Conservation (phyloP, 2,329 filamentous ascomycete species). For the Exophiala sp. region DNA sequence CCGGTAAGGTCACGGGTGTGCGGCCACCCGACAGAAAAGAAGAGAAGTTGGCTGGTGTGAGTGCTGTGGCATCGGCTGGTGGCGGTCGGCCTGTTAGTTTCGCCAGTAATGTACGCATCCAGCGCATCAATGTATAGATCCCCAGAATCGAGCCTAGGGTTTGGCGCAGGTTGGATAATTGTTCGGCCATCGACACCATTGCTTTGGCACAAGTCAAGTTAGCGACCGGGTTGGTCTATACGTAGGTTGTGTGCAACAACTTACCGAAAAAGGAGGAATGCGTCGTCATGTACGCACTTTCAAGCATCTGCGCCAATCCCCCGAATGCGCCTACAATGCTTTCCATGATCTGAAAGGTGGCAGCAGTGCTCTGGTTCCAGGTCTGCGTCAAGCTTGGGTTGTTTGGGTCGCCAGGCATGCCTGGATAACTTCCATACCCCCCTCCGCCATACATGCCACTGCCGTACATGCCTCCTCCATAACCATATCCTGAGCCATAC, state of each 20-base stretch:
- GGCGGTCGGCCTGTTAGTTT: slow-evolving; percentile 88
- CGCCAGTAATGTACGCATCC: slow-evolving; percentile 84
- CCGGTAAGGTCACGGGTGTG: slow-evolving; percentile 47
- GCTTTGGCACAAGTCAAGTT: slow-evolving; percentile 49
- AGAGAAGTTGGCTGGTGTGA: slow-evolving; percentile 88
- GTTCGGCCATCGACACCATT: slow-evolving; percentile 97
- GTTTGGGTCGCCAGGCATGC: slow-evolving; percentile 57
- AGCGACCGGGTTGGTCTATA: too few relatives aligned
- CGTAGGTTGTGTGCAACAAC: too few relatives aligned
- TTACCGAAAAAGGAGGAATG: slow-evolving; percentile 97
- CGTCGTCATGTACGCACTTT: slow-evolving; percentile 99
- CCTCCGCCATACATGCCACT: slow-evolving; percentile 46
- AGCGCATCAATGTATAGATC: slow-evolving; percentile 92
- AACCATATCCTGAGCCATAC: slow-evolving; percentile 39
- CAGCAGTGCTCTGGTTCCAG: slow-evolving; percentile 89
- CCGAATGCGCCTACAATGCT: slow-evolving; percentile 94
- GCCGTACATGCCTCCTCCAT: slow-evolving; percentile 42
- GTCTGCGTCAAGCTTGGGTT: slow-evolving; percentile 74
- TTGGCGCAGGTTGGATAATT: slow-evolving; percentile 87
- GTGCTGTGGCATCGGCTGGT: slow-evolving; percentile 75
- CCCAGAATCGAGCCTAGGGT: slow-evolving; percentile 89
- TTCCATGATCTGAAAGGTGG: slow-evolving; percentile 97
- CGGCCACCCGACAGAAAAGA: slow-evolving; percentile 68
- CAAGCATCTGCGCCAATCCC: slow-evolving; percentile 97
- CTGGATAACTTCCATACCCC: slow-evolving; percentile 41